Evolutionary conservation across 2,329 filamentous ascomycete genomes (phyloP), one percentile per base, ranked within the genome.

Genomic region (Fonsecaea nubica): DNA sequence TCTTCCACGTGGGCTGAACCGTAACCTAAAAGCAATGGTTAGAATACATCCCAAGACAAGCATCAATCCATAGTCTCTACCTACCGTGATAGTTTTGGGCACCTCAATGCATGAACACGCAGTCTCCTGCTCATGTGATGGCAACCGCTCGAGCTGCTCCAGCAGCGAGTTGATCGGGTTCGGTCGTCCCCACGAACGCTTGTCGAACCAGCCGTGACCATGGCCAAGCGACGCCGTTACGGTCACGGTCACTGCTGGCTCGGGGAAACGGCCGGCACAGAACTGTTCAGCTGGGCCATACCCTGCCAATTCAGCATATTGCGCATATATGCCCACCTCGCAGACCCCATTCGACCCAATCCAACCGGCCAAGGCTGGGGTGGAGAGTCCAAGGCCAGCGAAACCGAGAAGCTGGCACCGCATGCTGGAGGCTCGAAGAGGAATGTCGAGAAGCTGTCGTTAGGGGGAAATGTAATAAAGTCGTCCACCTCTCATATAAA

Each of bases 101-200:
- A 50, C 45, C 45, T 50, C 45, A 12, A 50, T 50, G 18, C 45
- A 50, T 12, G 45, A 50, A 25, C 45, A 50, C 9, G 45, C 45
- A 3, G 45, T 25, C 45, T 50, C 8, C 21, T 50, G 45, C 10
- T 50, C 18, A 50, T 50, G 15, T 12, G 18, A 4, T 21, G 45
- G 18, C 4, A 50, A 13, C 8, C 25, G 18, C 45, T 50, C 45
- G 4, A 50, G 9, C 18, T 50, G 45, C 18, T 50, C 18, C 45
- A 25, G 45, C 45, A 50, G 45, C 45, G 45, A 50, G 45, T 25
- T 50, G n/a, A 50, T 18, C 21, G 45, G 45, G 13, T 50, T 50
- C 18, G 45, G 18, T 4, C 18, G 45, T 21, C 7, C 18, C 18
- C 45, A 25, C 45, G 45, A 50, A 25, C 45, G 45, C 18, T 50